Evolutionary conservation across 257 asterid species (phyloP).

Genomic region (Solanum tarapatanum): DNA sequence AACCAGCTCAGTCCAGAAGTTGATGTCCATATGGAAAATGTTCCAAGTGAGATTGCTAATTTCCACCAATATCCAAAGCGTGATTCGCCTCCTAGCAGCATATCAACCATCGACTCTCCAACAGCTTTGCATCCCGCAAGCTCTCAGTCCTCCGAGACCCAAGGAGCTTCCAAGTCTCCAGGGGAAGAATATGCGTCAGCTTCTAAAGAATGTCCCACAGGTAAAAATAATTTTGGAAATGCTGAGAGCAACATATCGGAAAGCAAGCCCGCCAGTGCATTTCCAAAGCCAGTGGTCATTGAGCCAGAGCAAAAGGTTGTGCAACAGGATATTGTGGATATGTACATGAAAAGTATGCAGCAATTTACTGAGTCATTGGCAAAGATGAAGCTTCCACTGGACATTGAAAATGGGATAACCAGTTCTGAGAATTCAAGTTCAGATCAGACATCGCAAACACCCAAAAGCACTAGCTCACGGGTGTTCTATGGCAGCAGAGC

Average conservation of each 20-base stretch:
- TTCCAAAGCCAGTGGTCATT: conserved; percentile 43
- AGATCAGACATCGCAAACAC: conserved; percentile 56
- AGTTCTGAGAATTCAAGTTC: conserved; percentile 72
- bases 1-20: conserved; percentile 35
- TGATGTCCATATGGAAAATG: conserved; percentile 28
- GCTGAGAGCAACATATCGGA: conserved; percentile 30
- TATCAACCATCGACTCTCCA: conserved; percentile 39
- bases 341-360: conserved; percentile 99
- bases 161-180: conserved; percentile 29
- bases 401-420: conserved; percentile 56
- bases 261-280: conserved; percentile 10
- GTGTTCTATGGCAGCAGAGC: conserved; percentile 97
- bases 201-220: conserved; percentile 28
- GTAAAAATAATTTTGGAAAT: conserved; percentile 21
- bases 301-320: conserved; percentile 68
- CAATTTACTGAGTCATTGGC: conserved; percentile 87
- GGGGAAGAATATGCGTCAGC: conserved; percentile 31
- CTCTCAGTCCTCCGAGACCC: conserved; percentile 44
- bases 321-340: conserved; percentile 92
- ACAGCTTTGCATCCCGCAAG: conserved; percentile 33
- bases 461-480: conserved; percentile 68
- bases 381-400: conserved; percentile 93
- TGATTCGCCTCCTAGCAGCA: conserved; percentile 60
- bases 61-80: conserved; percentile 17
- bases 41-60: conserved; percentile 14